These are phyloP conservation scores for Fusarium nematophilum DNA, from an alignment of 2,329 filamentous ascomycete genomes.

Conservation along the genomic window DNA sequence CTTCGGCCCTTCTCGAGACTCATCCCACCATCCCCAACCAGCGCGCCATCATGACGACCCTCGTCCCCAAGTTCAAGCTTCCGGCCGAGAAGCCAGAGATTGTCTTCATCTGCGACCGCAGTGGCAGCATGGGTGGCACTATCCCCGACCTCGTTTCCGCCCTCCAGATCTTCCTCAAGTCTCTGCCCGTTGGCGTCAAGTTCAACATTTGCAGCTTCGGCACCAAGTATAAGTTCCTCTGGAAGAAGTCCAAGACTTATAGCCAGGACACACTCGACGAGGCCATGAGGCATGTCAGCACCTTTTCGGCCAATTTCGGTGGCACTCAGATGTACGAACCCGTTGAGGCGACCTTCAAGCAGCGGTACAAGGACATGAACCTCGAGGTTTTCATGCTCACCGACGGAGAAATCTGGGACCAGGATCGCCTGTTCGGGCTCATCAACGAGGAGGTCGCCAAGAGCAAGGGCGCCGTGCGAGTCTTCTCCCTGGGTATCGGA, in stretches of 20 bases:
- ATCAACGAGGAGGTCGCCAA: constrained; percentile 54
- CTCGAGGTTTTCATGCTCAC: constrained; percentile 67
- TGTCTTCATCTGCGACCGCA: constrained; percentile 79
- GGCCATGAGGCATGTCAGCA: constrained; percentile 56
- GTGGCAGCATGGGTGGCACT: constrained; percentile 70
- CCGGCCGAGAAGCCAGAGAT: constrained; percentile 68
- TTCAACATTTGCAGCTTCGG: constrained; percentile 81
- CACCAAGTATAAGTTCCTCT: constrained; percentile 57
- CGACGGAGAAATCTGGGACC: constrained; percentile 66
- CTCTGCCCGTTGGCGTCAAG: constrained; percentile 69
- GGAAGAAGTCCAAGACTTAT: constrained; percentile 59
- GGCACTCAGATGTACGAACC: constrained; percentile 65
- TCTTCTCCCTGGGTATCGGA: constrained; percentile 69
- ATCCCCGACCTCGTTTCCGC: constrained; percentile 66
- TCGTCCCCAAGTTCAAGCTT: constrained; percentile 77
- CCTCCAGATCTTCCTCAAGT: constrained; percentile 73
- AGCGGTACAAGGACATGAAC: constrained; percentile 57
- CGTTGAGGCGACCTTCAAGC: constrained; percentile 56
- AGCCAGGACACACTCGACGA: constrained; percentile 55
- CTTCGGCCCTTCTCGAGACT: constrained; percentile 72
- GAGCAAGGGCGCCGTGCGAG: constrained; percentile 57
- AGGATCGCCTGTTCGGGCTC: constrained; percentile 56
- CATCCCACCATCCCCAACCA: constrained; percentile 72
- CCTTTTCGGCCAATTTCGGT: constrained; percentile 60
- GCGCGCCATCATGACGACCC: constrained; percentile 75